Percentiles rank a stretch among this genome's conserved stretches.
Conservation (phyloP, 2,329 filamentous ascomycete species). For the Leptographium galeiforme region DNA sequence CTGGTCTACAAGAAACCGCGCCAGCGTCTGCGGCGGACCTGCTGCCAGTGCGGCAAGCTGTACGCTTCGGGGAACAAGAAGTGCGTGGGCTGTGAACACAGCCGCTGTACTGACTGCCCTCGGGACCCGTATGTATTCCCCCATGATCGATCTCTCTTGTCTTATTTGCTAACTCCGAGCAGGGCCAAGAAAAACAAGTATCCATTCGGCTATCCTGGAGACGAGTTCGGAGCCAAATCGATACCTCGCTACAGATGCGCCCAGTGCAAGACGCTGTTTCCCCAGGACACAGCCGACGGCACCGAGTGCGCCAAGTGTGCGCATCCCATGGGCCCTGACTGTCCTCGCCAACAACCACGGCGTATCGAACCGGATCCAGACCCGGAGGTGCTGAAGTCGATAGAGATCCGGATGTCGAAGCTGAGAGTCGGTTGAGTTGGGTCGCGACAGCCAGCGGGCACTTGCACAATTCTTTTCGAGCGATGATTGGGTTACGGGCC, state of each 20-base stretch:
- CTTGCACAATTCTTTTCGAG: not conserved
- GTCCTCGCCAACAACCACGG: conserved; percentile 43
- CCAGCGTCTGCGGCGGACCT: conserved; percentile 61
- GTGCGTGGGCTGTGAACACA: conserved; percentile 57
- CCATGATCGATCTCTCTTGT: not conserved
- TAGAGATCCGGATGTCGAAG: conserved; percentile 40
- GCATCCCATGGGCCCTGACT: conserved; percentile 45
- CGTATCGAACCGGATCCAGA: conserved; percentile 50
- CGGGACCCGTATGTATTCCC: conserved; percentile 55
- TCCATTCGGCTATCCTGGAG: conserved; percentile 56
- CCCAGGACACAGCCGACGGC: conserved; percentile 33
- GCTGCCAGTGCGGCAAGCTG: conserved; percentile 57
- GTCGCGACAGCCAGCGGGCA: not conserved
- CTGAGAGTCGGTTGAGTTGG: conserved; percentile 12
- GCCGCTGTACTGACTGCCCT: conserved; percentile 68
- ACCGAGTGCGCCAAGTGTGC: conserved; percentile 46
- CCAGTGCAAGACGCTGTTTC: conserved; percentile 47
- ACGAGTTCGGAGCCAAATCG: conserved; percentile 40
- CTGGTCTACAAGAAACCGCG: conserved; percentile 57
- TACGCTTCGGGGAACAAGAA: conserved; percentile 47
- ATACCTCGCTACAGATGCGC: conserved; percentile 46
- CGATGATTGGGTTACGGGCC: not conserved
- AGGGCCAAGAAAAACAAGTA: conserved; percentile 57
- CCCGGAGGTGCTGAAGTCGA: conserved; percentile 41
- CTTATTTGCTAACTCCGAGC: conserved; percentile 7